A percentile compares a stretch with the other conserved stretches of the same genome.
Conservation (phyloP, 2,329 filamentous ascomycete species). For the Pestalotiopsis sp. region DNA sequence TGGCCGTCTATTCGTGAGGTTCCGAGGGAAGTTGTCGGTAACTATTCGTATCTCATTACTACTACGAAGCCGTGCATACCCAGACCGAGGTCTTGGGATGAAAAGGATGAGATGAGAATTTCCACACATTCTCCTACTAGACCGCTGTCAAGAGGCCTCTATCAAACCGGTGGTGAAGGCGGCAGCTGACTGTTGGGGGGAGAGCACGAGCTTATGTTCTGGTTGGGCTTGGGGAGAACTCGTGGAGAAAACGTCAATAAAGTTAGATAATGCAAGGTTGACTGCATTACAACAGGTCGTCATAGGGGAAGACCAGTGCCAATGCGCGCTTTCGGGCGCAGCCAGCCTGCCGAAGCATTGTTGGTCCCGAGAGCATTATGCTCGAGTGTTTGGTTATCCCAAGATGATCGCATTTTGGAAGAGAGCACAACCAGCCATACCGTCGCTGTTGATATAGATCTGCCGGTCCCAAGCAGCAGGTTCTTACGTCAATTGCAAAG, state of each 20-base stretch:
- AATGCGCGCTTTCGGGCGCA: not conserved
- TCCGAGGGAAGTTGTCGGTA: no score
- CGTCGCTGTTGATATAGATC: not conserved
- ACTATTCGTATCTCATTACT: no score
- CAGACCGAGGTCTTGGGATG: not conserved
- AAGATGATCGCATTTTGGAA: not conserved
- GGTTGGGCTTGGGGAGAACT: not conserved
- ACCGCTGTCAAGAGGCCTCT: not conserved
- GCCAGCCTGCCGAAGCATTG: not conserved
- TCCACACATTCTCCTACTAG: not conserved
- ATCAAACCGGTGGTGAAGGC: not conserved
- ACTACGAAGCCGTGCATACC: no score
- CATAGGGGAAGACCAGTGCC: not conserved
- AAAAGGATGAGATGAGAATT: not conserved
- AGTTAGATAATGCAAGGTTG: not conserved
- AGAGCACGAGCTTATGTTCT: not conserved
- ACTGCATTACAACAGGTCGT: not conserved
- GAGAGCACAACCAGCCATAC: not conserved
- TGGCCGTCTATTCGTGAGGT: no score
- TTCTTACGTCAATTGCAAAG: not conserved
- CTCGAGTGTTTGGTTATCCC: not conserved
- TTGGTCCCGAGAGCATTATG: not conserved
- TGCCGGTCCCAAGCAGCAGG: not conserved
- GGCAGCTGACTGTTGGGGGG: not conserved
- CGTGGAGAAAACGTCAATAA: not conserved